A percentile compares a stretch with the other conserved stretches of the same genome.
These are phyloP conservation scores for Oryza meridionalis DNA, from an alignment of 176 grass and related monocot species.

Conservation along the genomic window DNA sequence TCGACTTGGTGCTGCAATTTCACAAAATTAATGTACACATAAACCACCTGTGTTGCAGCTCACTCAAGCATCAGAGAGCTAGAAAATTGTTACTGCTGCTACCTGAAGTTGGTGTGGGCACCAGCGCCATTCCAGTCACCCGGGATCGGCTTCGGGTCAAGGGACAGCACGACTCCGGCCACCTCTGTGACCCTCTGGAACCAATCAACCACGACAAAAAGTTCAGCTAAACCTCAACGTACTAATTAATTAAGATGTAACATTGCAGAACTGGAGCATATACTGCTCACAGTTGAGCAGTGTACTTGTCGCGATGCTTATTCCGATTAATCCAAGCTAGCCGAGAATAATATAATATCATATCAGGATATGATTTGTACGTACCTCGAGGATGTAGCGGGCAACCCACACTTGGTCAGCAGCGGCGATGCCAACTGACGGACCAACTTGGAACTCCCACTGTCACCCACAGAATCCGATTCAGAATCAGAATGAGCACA, in stretches of 20 bases:
- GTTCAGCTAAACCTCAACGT: not conserved
- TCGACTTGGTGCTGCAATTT: conserved; percentile 88
- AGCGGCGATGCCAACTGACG: conserved; percentile 82
- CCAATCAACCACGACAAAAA: not conserved
- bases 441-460: conserved; percentile 99
- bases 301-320: not conserved
- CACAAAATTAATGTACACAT: too few relatives aligned
- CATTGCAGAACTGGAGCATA: not conserved
- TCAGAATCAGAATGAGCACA: conserved; percentile 40
- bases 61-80: too few relatives aligned
- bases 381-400: conserved; percentile 85
- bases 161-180: conserved; percentile 83
- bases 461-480: conserved; percentile 39
- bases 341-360: not conserved
- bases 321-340: not conserved
- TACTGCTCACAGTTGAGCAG: not conserved
- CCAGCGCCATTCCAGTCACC: conserved; percentile 97
- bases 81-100: too few relatives aligned
- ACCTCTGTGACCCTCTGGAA: conserved; percentile 88
- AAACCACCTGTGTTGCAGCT: too few relatives aligned
- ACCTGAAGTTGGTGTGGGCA: conserved; percentile 92
- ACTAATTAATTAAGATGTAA: not conserved
- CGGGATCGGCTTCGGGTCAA: conserved; percentile 91
- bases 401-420: conserved; percentile 74
- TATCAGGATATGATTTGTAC: conserved; percentile 28